Base-by-base conservation (phyloP, 371 early-diverging fungal genomes). In the Actinomortierella ambigua region DNA sequence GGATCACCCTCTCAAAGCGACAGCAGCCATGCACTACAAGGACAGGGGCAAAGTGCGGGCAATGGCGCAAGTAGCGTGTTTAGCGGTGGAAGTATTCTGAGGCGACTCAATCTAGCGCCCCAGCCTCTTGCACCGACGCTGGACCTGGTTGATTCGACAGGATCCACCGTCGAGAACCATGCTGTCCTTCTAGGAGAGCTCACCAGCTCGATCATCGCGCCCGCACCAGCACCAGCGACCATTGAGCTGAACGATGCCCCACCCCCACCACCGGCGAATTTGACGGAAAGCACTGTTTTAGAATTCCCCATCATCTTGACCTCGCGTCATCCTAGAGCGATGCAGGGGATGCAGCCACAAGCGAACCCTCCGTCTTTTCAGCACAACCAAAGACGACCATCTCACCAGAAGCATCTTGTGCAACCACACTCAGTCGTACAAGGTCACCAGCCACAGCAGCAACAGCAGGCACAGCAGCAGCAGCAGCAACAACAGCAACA, bases 251-350 rank as follows among this genome's bases (percentile, higher is more conserved):
- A 71, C 20, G 73, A 71, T 52, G 50, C 60, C 2, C 73, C 73
- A 4, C 73, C 73, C 1, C 63, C 67, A 28, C 73, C 73, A 27
- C 50, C 73, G 2, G 11, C 53, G n/a, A 55, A 59, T 2, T 62
- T 54, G 11, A 56, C 66, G 22, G 63, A 71, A 42, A 71, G 62
- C 29, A 71, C 63, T 0, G 27, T 71, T 13, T 54, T 71, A 3
- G 73, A 71, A 46, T 71, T 71, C 39, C 73, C 73, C 4, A 66
- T 71, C 53, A 66, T 71, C 29, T 44, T 71, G 59, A 71, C 73
- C n/a, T 71, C 73, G 3, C 59, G 73, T 2, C 59, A 59, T n/a
- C 73, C 73, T 0, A 51, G 59, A 1, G 8, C 34, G 24, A 8
- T 49, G 34, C 9, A 59, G 49, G 26, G 41, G 48, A 2, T 8